A percentile compares a stretch with the other conserved stretches of the same genome.
Evolutionary conservation across 2,329 filamentous ascomycete genomes (phyloP).

Genomic region (Epichloe festucae): DNA sequence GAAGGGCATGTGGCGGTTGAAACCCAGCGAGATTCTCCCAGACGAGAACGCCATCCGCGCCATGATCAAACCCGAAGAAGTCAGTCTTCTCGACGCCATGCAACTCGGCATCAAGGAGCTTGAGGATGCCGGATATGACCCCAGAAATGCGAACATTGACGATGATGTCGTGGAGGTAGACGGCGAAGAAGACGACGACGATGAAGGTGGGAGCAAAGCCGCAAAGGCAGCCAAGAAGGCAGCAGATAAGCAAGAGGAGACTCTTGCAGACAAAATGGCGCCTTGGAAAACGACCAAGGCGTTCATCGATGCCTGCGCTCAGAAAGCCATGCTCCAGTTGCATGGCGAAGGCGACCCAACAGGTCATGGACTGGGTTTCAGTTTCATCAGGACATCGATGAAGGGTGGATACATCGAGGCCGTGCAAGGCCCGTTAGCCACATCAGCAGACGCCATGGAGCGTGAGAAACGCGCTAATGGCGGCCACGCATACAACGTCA

Average conservation of each 20-base stretch:
- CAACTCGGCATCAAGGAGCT: conserved; percentile 87
- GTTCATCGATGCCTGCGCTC: conserved; percentile 83
- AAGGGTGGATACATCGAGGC: conserved; percentile 89
- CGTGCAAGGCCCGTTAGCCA: conserved; percentile 51
- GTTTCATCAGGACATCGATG: conserved; percentile 96
- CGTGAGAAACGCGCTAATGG: conserved; percentile 80
- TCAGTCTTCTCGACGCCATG: conserved; percentile 92
- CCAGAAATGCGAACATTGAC: conserved; percentile 45
- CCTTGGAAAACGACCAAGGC: conserved; percentile 97
- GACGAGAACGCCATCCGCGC: conserved; percentile 69
- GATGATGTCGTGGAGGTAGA: conserved; percentile 54
- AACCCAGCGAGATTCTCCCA: conserved; percentile 58
- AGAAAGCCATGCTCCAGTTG: conserved; percentile 92
- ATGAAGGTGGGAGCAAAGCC: conserved; percentile 28
- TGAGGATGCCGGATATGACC: conserved; percentile 77
- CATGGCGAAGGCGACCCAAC: conserved; percentile 93
- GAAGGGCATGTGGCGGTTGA: conserved; percentile 72
- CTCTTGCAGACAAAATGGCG: conserved; percentile 76
- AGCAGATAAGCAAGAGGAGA: conserved; percentile 46
- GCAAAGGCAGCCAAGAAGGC: conserved; percentile 29
- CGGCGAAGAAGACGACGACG: conserved; percentile 39
- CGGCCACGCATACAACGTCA: conserved; percentile 95
- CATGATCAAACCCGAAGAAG: conserved; percentile 91
- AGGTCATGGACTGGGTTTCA: conserved; percentile 85
- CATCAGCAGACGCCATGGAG: conserved; percentile 71